phyloP scores from a whole-genome alignment of 1,139 yeast species.

The Magnusiomyces paraingens region DNA sequence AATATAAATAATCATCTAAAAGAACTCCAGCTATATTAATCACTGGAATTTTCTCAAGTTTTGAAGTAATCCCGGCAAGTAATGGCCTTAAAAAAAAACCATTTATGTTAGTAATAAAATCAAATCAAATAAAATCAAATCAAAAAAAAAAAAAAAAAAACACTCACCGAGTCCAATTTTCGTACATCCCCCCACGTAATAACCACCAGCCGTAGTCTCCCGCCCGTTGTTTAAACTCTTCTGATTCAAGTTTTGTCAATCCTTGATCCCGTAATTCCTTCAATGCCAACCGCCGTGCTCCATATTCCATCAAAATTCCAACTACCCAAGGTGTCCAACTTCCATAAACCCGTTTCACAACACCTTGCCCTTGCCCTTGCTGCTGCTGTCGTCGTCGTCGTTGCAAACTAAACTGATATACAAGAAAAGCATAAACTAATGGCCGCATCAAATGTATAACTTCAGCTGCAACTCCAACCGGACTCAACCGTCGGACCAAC shows the following conservation, averaged over 20 bases:
- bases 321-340: constrained; percentile 40
- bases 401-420: constrained; percentile 23
- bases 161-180: constrained; percentile 25
- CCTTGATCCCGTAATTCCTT: constrained; percentile 23
- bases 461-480: constrained; percentile 31
- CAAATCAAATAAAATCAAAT: too few species aligned
- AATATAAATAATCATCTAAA: constrained; percentile 35
- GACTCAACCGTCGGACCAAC: constrained; percentile 27
- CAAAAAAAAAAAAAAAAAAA: too few species aligned
- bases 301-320: constrained; percentile 34
- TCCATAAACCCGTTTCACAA: background rate
- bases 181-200: constrained; percentile 37
- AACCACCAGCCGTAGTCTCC: constrained; percentile 37
- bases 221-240: constrained; percentile 31
- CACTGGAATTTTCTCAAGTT: constrained; percentile 30
- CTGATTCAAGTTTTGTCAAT: constrained; percentile 32
- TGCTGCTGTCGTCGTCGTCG: background rate
- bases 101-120: too few species aligned
- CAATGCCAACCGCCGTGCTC: constrained; percentile 27
- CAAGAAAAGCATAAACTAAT: constrained; percentile 32
- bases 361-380: too few species aligned
- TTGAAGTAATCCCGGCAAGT: constrained; percentile 24
- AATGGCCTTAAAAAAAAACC: constrained; percentile 26
- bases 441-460: constrained; percentile 35
- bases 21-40: constrained; percentile 23